Conservation (phyloP, 345 rosid genomes). For the Aquilaria sinensis region DNA sequence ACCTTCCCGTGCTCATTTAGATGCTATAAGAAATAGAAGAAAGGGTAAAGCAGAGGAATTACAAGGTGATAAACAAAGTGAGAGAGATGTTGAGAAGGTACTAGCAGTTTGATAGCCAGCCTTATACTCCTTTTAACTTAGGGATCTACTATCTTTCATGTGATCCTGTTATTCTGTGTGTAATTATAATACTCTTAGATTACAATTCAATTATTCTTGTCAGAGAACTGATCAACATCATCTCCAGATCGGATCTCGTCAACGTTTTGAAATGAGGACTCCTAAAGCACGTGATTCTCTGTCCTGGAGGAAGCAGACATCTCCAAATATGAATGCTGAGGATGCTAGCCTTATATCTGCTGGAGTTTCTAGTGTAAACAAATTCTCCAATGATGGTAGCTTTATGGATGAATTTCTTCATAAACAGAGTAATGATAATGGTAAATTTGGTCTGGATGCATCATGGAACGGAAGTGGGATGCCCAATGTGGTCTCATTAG, state of each 20-base stretch:
- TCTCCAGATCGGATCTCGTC: slow-evolving; percentile 53
- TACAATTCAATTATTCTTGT: slow-evolving; percentile 11
- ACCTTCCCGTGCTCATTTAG: slow-evolving; percentile 83
- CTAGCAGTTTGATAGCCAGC: neutral
- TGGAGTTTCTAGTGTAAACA: slow-evolving; percentile 61
- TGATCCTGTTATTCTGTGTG: neutral
- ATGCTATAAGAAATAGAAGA: slow-evolving; percentile 65
- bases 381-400: slow-evolving; percentile 71
- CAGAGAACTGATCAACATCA: slow-evolving; percentile 45
- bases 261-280: slow-evolving; percentile 54
- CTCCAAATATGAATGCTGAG: slow-evolving; percentile 31
- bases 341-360: slow-evolving; percentile 49
- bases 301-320: slow-evolving; percentile 69
- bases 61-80: slow-evolving; percentile 25
- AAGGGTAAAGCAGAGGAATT: slow-evolving; percentile 31
- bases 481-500: slow-evolving; percentile 13
- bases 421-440: slow-evolving; percentile 29
- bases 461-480: slow-evolving; percentile 22
- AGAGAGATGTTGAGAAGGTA: slow-evolving; percentile 45
- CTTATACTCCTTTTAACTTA: neutral
- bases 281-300: slow-evolving; percentile 62
- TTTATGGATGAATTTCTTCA: slow-evolving; percentile 50
- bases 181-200: neutral
- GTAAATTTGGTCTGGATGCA: slow-evolving; percentile 20
- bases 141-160: neutral